Evolutionary conservation across 2,329 filamentous ascomycete species (phyloP), one percentile per base, ranked within the genome.

Genomic region (Chrysosporium keratinophilum): DNA sequence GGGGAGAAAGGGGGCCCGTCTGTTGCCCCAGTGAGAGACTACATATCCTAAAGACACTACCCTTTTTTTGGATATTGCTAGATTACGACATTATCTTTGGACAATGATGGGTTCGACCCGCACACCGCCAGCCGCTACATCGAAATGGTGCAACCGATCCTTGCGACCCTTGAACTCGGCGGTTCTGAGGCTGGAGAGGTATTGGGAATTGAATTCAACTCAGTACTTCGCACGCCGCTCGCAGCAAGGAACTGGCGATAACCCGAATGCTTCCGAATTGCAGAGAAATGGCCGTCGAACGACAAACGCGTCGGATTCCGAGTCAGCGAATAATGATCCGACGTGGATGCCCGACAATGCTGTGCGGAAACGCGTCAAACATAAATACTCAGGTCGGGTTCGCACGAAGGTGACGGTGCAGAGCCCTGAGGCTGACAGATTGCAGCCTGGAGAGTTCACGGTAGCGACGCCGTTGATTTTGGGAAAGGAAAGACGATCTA

Each of bases 131-230:
- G 65, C 65, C 55, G 61, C 67, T 41, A 72, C 69, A 6, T 67
- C 70, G 48, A 69, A 64, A 67, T 72, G 70, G 70, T 70, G 68
- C 52, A 71, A 71, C 55, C 69, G 70, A 59, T 66, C 72, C 54
- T 59, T 74, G 52, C 69, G 71, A 55, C 71, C 71, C 33, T 61
- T 74, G 52, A 65, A 64, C 15, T 70, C 69, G 15, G 63, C 71
- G 47, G 65, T 71, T 54, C 64, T 67, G 49, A 67, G 69, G 49
- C 60, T 74, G 33, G 68, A 69, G 54, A 72, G 71, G 56, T 66
- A 72, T 53, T 63, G 70, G 54, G 67, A 69, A 47, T 65, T 61
- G 10, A 57, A 64, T 19, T 62, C 62, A 6, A 64, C 65, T 6
- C 60, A 50, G 33, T 28, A 28, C 7, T 4, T 31, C 46, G n/a